Evolutionary conservation across 441 rosid genomes (phyloP).

Genomic region (Arabidopsis lyrata): DNA sequence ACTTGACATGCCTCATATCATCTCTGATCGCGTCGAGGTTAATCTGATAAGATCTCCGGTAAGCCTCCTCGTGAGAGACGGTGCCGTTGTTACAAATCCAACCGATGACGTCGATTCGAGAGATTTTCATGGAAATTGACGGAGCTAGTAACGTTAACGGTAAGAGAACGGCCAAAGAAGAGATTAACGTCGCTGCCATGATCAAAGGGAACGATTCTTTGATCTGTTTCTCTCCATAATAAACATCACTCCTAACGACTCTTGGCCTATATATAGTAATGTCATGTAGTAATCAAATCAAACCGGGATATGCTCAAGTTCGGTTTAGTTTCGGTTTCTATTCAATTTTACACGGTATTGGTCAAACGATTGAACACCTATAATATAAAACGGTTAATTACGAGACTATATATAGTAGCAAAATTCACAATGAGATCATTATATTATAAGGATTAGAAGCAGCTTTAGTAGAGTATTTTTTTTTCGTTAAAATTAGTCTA

Average conservation of each 20-base stretch:
- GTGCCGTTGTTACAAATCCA: conserved; percentile 44
- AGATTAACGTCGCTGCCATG: conserved; percentile 35
- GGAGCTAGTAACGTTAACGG: conserved; percentile 20
- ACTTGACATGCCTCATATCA: conserved; percentile 46
- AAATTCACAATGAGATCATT: not conserved
- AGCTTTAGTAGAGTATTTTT: too few species aligned
- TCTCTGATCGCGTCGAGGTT: conserved; percentile 39
- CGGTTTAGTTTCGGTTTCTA: not conserved
- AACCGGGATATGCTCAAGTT: conserved; percentile 9
- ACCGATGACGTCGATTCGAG: conserved; percentile 45
- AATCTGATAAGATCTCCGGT: conserved; percentile 34
- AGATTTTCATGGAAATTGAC: conserved; percentile 20
- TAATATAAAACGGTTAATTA: not conserved
- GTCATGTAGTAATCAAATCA: not conserved
- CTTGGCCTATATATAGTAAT: conserved; percentile 16
- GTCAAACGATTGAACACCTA: not conserved
- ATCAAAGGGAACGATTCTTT: conserved; percentile 31
- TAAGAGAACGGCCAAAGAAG: conserved; percentile 14
- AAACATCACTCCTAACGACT: conserved; percentile 11
- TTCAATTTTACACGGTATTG: not conserved
- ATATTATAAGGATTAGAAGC: too few species aligned
- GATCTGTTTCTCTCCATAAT: conserved; percentile 4
- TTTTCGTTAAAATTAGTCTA: too few species aligned
- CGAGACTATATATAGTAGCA: not conserved
- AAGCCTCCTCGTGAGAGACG: conserved; percentile 42